Evolutionary conservation across 257 asterid species (phyloP), one percentile per base, ranked within the genome.

Genomic region (Solanum chiquidenum): DNA sequence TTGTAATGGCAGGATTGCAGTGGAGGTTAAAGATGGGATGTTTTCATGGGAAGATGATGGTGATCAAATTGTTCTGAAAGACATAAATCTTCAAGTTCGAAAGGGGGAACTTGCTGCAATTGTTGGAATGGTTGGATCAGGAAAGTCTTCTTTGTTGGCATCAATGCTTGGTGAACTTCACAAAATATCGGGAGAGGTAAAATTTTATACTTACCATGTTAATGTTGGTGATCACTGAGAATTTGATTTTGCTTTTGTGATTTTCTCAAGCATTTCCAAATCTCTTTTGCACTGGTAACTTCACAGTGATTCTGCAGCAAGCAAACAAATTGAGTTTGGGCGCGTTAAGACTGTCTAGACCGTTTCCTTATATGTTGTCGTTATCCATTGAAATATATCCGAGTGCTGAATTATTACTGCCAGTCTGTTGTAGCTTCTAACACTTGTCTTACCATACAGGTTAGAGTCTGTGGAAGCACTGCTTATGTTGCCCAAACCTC

Each of bases 91-190:
- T 20, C 90, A 92, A 90, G 89, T 95, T 7, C 92, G 27, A 90
- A 94, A 91, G 92, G 98, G 98, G n/a, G 92, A 95, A 91, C 93
- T 95, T 34, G 94, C 98, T 9, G 98, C 98, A 18, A 89, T 95
- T 88, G 98, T 95, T 88, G 98, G 98, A 77, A 95, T 93, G 3
- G 98, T 95, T 69, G 98, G 98, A 88, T 95, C 98, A 0, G 98
- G 98, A 74, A 95, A 95, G 71, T 94, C 98, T 71, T 94, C 98
- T 42, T 82, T 95, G 37, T 74, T 95, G 83, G 96, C 98, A 60
- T 89, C 96, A 13, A 90, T 94, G 80, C 95, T 95, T 6, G 98
- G 98, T 23, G 98, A 95, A 89, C 94, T 95, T 60, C 92, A 89
- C 29, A 94, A 90, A 90, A 38, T 87, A 21, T 93, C 95, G 8